Base-by-base conservation (phyloP, 163 green algal species). In the Prototheca wickerhamii region DNA sequence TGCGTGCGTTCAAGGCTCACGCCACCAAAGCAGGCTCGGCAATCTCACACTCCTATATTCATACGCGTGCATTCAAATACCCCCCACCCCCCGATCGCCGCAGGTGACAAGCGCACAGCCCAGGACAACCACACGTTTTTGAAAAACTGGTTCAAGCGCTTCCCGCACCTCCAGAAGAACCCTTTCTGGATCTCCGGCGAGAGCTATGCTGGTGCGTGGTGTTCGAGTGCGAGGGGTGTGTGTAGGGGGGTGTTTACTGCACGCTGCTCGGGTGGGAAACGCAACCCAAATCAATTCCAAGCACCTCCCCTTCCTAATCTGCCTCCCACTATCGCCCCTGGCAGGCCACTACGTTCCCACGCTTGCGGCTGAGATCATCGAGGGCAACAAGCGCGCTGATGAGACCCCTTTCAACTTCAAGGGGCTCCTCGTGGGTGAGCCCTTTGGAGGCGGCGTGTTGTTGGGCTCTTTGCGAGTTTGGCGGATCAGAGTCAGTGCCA, bases 331-430 rank as follows among this genome's bases (percentile, higher is more conserved):
- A n/a, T n/a, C n/a, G 15, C 37, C 37, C 10, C 83, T 80, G 37
- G 72, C 61, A 20, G 86, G 86, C 6, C 87, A 94, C 71, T 95
- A 95, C 65, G 72, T 96, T 1, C 89, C 89, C 17, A 80, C 82
- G 17, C 68, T 94, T 42, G 83, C 88, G 0, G 52, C 43, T 7
- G 70, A 80, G 56, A 83, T 93, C 29, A 23, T 86, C 31, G 4
- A 35, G 23, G 62, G 71, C 58, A 82, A 86, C 61, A 25, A 58
- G 33, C 15, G 53, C 1, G 59, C 20, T 18, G 10, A 15, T 0
- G 52, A 55, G 33, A 25, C 46, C 33, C 49, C 3, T 54, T 67
- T 90, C 56, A 83, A 86, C 52, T 69, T 92, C 10, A 70, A 84
- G 60, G 87, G 87, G 49, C 84, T 95, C 61, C 60, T 89, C 15